Conservation (phyloP, 83 land plant genomes). For the Picea mariana region DNA sequence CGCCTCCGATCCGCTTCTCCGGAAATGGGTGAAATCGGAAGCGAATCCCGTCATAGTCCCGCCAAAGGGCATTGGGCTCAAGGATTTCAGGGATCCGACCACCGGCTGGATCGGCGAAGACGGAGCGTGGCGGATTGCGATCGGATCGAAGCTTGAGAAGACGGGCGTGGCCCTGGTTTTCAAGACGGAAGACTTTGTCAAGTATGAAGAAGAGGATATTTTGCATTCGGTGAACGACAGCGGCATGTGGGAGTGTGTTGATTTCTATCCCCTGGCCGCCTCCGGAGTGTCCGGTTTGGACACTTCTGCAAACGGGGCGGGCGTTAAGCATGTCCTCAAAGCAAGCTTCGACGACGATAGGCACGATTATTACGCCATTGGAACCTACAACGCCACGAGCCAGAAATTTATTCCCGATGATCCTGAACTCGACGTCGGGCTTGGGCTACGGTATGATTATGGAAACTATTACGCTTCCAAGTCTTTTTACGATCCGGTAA, state of each 20-base stretch:
- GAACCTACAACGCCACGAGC: conserved; percentile 22
- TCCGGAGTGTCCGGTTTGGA: conserved; percentile 32
- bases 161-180: conserved; percentile 72
- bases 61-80: conserved; percentile 47
- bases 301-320: conserved; percentile 25
- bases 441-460: conserved; percentile 59
- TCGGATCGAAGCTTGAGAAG: conserved; percentile 62
- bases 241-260: conserved; percentile 79
- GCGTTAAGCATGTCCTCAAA: conserved; percentile 49
- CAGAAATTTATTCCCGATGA: conserved; percentile 39
- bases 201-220: conserved; percentile 37
- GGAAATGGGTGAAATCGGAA: conserved; percentile 60
- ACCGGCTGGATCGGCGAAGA: conserved; percentile 77
- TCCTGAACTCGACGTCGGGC: conserved; percentile 30
- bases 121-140: conserved; percentile 63
- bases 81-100: conserved; percentile 94
- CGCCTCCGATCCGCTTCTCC: conserved; percentile 65
- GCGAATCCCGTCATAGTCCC: conserved; percentile 77
- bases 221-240: conserved; percentile 36
- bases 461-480: conserved; percentile 94
- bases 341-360: conserved; percentile 50
- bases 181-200: conserved; percentile 64
- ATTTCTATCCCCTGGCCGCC: conserved; percentile 71
- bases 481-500: conserved; percentile 76
- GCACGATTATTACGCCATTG: conserved; percentile 55